These are phyloP conservation scores for Isabelozyma gotoi DNA, from an alignment of 805 yeast genomes.

Conservation along the genomic window DNA sequence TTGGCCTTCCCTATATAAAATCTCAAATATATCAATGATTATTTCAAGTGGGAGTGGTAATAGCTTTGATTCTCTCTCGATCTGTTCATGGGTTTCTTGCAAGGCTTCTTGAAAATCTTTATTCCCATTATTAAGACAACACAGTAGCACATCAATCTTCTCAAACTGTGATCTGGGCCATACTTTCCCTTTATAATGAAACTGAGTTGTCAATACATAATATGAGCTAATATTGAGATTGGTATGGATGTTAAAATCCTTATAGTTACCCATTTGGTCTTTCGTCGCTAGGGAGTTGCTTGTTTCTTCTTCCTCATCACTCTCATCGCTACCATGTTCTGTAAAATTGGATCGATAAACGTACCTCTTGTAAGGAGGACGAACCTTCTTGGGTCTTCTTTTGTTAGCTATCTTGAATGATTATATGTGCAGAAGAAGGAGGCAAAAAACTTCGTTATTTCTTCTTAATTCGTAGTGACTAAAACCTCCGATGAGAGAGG, in stretches of 20 bases:
- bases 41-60: slow-evolving; percentile 38
- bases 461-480: background rate
- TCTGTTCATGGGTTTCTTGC: slow-evolving; percentile 12
- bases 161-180: slow-evolving; percentile 56
- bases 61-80: slow-evolving; percentile 19
- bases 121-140: slow-evolving; percentile 27
- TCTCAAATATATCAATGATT: slow-evolving; percentile 29
- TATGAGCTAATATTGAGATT: slow-evolving; percentile 29
- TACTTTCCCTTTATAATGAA: slow-evolving; percentile 18
- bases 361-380: slow-evolving; percentile 78
- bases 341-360: slow-evolving; percentile 49
- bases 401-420: slow-evolving; percentile 71
- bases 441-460: background rate
- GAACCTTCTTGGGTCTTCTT: slow-evolving; percentile 78
- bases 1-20: slow-evolving; percentile 24
- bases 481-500: background rate
- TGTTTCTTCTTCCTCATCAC: slow-evolving; percentile 14
- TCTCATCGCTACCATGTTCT: slow-evolving; percentile 25
- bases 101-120: slow-evolving; percentile 15
- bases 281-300: slow-evolving; percentile 2
- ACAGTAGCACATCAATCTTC: slow-evolving; percentile 47
- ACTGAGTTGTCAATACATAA: slow-evolving; percentile 30
- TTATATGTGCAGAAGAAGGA: background rate
- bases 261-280: slow-evolving; percentile 19
- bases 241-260: slow-evolving; percentile 23